Base-by-base conservation (phyloP, 148 eudicot genomes). In the Cornus controversa region DNA sequence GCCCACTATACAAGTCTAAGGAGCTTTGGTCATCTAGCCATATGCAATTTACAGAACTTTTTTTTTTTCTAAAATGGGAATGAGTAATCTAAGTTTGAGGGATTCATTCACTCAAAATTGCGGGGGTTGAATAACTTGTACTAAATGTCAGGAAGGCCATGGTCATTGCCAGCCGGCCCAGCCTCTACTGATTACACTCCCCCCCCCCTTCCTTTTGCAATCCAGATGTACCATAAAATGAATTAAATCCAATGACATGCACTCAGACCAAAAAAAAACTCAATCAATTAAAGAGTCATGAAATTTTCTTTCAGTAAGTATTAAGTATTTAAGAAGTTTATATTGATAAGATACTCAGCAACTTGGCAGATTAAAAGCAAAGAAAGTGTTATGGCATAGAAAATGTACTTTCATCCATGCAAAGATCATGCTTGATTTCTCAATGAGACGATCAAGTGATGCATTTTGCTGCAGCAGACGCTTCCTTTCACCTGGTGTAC, bases 391-490 rank as follows among this genome's bases (percentile, higher is more conserved):
- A 60, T 1, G 20, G 8, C 64, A 60, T 20, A 60, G 37, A 60
- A 54, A 60, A 57, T 73, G 8, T 88, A 96, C 99, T 79, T 86
- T 88, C 57, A 69, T 22, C 98, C 98, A 96, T 31, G 88, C 94
- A 79, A 71, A 75, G 71, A 92, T 79, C 63, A 72, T 53, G 76
- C 83, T 74, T 74, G 98, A 75, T 89, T 90, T 90, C 42, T 96
- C 98, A 60, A 96, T 84, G 58, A 96, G 94, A 81, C 78, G 76
- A 82, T 90, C 93, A 82, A 96, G 88, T 74, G 89, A 88, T 77
- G 85, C 73, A 89, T 88, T 81, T 75, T 89, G 92, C 83, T 83
- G 86, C 85, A 85, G 82, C 71, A 96, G 74, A 75, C 83, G 85
- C 72, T 91, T 91, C 76, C 98, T 70, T 76, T 90, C 97, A 53